Evolutionary conservation across 2,329 filamentous ascomycete species (phyloP), one percentile per base, ranked within the genome.

Genomic region (Aspergillus awamori): DNA sequence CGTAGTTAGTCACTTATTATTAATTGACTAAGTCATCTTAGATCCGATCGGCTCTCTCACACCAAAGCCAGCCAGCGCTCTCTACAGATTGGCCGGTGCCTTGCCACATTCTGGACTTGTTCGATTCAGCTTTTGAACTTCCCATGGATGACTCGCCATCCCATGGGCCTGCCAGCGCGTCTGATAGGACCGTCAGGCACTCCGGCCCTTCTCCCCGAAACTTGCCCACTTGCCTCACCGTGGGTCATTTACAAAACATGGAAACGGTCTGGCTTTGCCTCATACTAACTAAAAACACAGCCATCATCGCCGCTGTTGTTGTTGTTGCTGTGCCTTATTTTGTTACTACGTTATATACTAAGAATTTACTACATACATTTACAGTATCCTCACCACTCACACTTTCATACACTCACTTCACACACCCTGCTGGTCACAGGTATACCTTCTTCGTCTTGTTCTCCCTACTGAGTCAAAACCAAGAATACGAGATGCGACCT

Each of bases 51-150:
- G 4, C 15, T 11, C 20, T 20, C 8, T n/a, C 43, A 8, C 11
- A 13, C 20, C 8, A 17, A 17, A 24, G 17, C 17, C 41, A 15
- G 33, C 41, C n/a, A 30, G 47, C n/a, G 26, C 13, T 30, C 4
- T 36, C 13, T 13, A 5, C 24, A 17, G 26, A 51, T 33, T 51
- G 47, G 47, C 47, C n/a, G 24, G 26, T 28, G 47, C 24, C 47
- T 51, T 45, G 47, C 45, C 24, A 20, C n/a, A 26, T 51, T 51
- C 47, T 51, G 26, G 47, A 51, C 47, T 28, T 51, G 26, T 51
- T 51, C 47, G 47, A 51, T 51, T 13, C 10, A 36, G 11, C 33
- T 36, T 36, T 30, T 11, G 33, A 36, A 36, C 33, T 13, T 13
- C 26, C 47, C 45, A 49, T 28, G 45, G 22, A 24, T 49, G 22